Evolutionary conservation across 1,284 basidiomycete species (phyloP), one percentile per base, ranked within the genome.

Genomic region (Pterulicium gracile): DNA sequence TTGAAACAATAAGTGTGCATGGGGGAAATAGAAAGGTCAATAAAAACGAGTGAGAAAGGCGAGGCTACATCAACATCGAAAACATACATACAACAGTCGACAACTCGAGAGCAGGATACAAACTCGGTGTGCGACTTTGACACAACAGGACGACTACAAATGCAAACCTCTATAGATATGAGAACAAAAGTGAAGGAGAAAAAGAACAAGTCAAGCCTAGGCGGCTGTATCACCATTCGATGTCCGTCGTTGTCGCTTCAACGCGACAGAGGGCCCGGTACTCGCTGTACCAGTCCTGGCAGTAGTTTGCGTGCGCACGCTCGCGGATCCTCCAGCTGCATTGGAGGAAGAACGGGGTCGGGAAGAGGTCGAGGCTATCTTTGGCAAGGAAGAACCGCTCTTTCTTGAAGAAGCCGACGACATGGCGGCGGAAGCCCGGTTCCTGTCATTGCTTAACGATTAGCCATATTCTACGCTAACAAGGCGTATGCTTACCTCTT

Each of bases 171-270:
- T 24, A 49, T n/a, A n/a, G n/a, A n/a, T n/a, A n/a, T n/a, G n/a
- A n/a, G n/a, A n/a, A n/a, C n/a, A n/a, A 47, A 46, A 40, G 48
- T 45, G 22, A 44, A 51, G 42, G 49, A 47, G n/a, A 43, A 50
- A 46, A 20, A 44, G 42, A 40, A 18, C 43, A 50, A 48, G 53
- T 55, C 61, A 47, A 55, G 52, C n/a, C 27, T 42, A 24, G n/a
- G 42, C 36, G 34, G 13, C 12, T 24, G 47, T 42, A 44, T 40
- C 44, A 45, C 7, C 19, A 39, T 72, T 70, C 47, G 83, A 86
- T 54, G 79, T 81, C 70, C 85, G 77, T 68, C 86, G 70, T 58
- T 88, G 86, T 51, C 85, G 70, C 65, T 88, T 88, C 75, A 88
- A 73, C 34, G 81, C 73, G 42, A 72, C 56, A 46, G 58, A 10